Percentiles rank a stretch among this genome's conserved stretches.
These are phyloP conservation scores for Physcomitrellopsis africana DNA, from an alignment of 225 moss, liverwort and hornwort genomes.

Conservation along the genomic window DNA sequence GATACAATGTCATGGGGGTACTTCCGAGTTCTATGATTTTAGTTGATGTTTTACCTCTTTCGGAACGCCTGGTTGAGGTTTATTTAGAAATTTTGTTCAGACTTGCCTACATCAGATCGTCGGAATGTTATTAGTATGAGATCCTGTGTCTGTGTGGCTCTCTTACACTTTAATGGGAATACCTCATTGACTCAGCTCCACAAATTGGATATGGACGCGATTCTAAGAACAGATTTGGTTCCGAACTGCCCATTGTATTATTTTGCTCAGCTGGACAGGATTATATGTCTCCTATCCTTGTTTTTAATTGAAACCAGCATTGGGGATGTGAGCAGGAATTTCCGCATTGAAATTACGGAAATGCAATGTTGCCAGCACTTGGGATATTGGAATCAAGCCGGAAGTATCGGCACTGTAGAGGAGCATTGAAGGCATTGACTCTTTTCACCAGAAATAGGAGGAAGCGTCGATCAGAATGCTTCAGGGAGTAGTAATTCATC, in stretches of 20 bases:
- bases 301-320: neutral
- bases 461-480: slow-evolving; percentile 21
- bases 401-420: slow-evolving; percentile 15
- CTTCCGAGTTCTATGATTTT: neutral
- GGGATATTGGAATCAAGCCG: slow-evolving; percentile 22
- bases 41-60: neutral
- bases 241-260: neutral
- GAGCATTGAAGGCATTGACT: slow-evolving; percentile 20
- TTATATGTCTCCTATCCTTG: neutral
- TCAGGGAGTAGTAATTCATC: neutral
- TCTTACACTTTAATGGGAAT: neutral
- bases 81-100: slow-evolving; percentile 1
- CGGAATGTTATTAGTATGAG: neutral
- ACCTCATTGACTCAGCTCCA: neutral
- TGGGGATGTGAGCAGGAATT: slow-evolving; percentile 30
- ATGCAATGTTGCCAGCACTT: slow-evolving; percentile 26
- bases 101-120: slow-evolving; percentile 4
- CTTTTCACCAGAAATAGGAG: slow-evolving; percentile 3
- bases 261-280: slow-evolving; percentile 5
- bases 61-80: neutral
- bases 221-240: slow-evolving; percentile 2
- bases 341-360: neutral
- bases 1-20: neutral
- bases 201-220: slow-evolving; percentile 5
- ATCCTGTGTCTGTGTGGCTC: slow-evolving; percentile 3